A percentile compares a stretch with the other conserved stretches of the same genome.
Conservation (phyloP, 2,329 filamentous ascomycete species). For the Diaporthe sp. region DNA sequence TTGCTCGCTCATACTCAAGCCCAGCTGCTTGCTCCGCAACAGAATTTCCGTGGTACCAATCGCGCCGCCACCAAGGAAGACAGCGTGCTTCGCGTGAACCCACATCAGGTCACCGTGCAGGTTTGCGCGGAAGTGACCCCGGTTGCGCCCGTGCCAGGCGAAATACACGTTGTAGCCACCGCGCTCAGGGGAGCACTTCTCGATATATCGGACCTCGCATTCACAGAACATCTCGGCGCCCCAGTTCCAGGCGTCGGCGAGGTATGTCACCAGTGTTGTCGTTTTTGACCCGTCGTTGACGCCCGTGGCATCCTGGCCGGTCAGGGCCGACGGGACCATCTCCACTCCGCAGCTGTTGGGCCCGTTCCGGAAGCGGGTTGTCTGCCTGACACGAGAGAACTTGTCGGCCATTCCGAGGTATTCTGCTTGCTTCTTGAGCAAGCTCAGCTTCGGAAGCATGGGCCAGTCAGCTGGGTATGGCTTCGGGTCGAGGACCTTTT, state of each 20-base stretch:
- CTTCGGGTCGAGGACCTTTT: slow-evolving; percentile 69
- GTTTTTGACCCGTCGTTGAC: slow-evolving; percentile 79
- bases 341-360: slow-evolving; percentile 75
- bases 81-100: slow-evolving; percentile 75
- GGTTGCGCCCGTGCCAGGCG: slow-evolving; percentile 72
- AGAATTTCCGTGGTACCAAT: slow-evolving; percentile 77
- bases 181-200: slow-evolving; percentile 60
- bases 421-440: slow-evolving; percentile 70
- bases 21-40: slow-evolving; percentile 70
- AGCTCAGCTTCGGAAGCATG: slow-evolving; percentile 67
- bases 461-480: slow-evolving; percentile 72
- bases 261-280: slow-evolving; percentile 75
- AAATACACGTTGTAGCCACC: slow-evolving; percentile 76
- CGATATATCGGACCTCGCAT: slow-evolving; percentile 75
- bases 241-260: slow-evolving; percentile 80
- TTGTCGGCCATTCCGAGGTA: slow-evolving; percentile 64
- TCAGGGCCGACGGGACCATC: slow-evolving; percentile 72
- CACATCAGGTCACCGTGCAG: slow-evolving; percentile 74
- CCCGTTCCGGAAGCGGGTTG: slow-evolving; percentile 73
- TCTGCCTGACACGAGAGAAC: slow-evolving; percentile 71
- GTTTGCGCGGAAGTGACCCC: slow-evolving; percentile 67
- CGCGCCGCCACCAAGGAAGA: slow-evolving; percentile 76
- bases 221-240: slow-evolving; percentile 80
- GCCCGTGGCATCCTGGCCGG: slow-evolving; percentile 74
- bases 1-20: slow-evolving; percentile 68